Base-by-base conservation (phyloP, 1,139 yeast genomes). In the Kodamaea arcana region DNA sequence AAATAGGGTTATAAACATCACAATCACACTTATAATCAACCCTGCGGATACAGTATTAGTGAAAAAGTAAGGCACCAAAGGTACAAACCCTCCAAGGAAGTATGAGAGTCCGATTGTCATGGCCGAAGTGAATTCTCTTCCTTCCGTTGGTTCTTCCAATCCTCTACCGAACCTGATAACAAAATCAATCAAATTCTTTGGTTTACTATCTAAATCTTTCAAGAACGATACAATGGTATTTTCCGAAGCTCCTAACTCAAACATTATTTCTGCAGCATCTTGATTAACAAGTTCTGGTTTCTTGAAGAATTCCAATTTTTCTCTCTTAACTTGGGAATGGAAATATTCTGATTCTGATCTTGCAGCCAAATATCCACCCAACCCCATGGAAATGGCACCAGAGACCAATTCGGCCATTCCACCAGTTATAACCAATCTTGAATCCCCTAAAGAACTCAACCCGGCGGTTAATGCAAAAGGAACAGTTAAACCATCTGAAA, bases 391-490 rank as follows among this genome's bases (percentile, higher is more conserved):
- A 28, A 83, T 83, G 29, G 92, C 86, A 29, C 94, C 94, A 4
- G 87, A 79, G 4, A 83, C 85, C 50, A 83, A 67, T 58, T 83
- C 94, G 3, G 92, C 92, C 75, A 83, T 76, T 26, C 92, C 94
- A 69, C 92, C 94, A 15, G 92, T 82, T 35, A 83, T 82, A 26
- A 83, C 94, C 50, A 83, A 66, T 52, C 72, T 78, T 12, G 88
- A 65, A 51, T 81, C 83, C 39, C 94, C 94, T 39, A 83, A 65
- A 1, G 88, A 80, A 1, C 88, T 81, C 39, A 83, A 67, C 29
- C 92, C 94, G 0, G 94, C 92, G 4, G 92, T 83, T 47, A 83
- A 69, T 4, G 94, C 92, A 66, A 83, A 83, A 14, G 94, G 94
- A 31, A 83, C 94, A 2, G 94, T 83, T 48, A 83, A 68, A 2